Base-by-base conservation (phyloP, 108 stramenopile genomes). In the Nitzschia sp. region DNA sequence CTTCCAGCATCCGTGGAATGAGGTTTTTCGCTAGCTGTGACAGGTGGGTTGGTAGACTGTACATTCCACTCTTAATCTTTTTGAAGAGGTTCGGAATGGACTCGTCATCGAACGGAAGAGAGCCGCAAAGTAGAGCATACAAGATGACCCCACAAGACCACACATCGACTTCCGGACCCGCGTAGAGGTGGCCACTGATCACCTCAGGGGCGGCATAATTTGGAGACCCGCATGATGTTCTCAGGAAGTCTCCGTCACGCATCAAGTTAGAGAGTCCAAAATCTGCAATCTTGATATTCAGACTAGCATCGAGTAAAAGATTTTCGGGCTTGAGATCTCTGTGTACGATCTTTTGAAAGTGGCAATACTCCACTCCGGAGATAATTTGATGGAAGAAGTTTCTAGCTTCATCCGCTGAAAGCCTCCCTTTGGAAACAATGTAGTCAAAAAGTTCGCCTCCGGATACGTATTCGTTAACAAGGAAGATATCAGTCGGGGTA, bases 171-270 rank as follows among this genome's bases (percentile, higher is more conserved):
- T 99, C 98, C 21, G 98, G 96, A 19, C 98, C 98, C 6, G 98
- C 97, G 78, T 99, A 99, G 28, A 98, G 84, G 55, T 95, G 93
- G 17, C 98, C 99, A 69, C 87, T 91, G 60, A 99, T 99, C 29
- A 99, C 99, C 80, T 99, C 97, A 8, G 99, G 99, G 26, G 97
- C 97, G 32, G 99, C 99, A 74, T 99, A 99, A 87, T 99, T 99
- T 26, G 99, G 99, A 32, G 97, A 97, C 8, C 97, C 96, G 77
- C 96, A 97, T 31, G 91, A 92, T 58, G 99, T 99, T 52, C 97
- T 84, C 53, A 99, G 85, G 63, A 99, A 98, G 57, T 98, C 97
- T 29, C 99, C 99, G 78, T 99, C 99, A 29, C 91, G 80, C 96
- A 97, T 98, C 32, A 98, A 75, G 76, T 99, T 99, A 48, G 92